Evolutionary conservation across 495 filamentous ascomycete species (phyloP).

Genomic region (Daldinia bambusicola): DNA sequence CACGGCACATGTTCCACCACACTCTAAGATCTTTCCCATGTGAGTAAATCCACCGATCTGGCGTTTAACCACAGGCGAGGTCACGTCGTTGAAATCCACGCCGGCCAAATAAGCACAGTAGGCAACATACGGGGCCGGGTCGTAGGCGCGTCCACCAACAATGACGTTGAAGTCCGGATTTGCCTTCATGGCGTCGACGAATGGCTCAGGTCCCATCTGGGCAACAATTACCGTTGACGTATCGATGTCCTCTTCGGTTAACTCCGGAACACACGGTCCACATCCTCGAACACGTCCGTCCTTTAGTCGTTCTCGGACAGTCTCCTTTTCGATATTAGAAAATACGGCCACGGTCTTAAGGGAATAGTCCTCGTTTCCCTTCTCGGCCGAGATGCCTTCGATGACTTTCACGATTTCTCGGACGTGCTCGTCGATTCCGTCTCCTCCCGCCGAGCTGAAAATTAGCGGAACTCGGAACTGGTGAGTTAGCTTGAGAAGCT

Average conservation of each 20-base stretch:
- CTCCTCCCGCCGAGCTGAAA: constrained; percentile 61
- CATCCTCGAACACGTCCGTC: constrained; percentile 42
- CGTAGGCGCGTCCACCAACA: constrained; percentile 61
- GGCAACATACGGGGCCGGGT: constrained; percentile 60
- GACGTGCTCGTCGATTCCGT: constrained; percentile 59
- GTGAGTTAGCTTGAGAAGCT: constrained; percentile 48
- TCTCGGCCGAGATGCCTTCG: constrained; percentile 40
- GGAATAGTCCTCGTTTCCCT: constrained; percentile 47
- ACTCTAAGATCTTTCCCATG: constrained; percentile 67
- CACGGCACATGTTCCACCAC: constrained; percentile 58
- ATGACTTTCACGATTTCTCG: constrained; percentile 54
- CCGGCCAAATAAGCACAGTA: constrained; percentile 50
- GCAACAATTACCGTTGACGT: constrained; percentile 48
- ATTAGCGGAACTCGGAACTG: constrained; percentile 52
- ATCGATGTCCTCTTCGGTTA: constrained; percentile 55
- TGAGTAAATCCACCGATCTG: constrained; percentile 53
- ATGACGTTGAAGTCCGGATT: constrained; percentile 58
- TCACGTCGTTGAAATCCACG: constrained; percentile 17
- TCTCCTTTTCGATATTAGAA: constrained; percentile 48
- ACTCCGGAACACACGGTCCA: constrained; percentile 48
- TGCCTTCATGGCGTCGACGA: constrained; percentile 52
- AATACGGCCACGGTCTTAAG: constrained; percentile 57
- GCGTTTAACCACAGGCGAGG: constrained; percentile 26
- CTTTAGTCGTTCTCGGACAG: constrained; percentile 45
- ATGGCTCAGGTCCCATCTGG: constrained; percentile 54